phyloP scores from a whole-genome alignment of 2,329 filamentous ascomycete genomes.

The Sporothrix mexicana region DNA sequence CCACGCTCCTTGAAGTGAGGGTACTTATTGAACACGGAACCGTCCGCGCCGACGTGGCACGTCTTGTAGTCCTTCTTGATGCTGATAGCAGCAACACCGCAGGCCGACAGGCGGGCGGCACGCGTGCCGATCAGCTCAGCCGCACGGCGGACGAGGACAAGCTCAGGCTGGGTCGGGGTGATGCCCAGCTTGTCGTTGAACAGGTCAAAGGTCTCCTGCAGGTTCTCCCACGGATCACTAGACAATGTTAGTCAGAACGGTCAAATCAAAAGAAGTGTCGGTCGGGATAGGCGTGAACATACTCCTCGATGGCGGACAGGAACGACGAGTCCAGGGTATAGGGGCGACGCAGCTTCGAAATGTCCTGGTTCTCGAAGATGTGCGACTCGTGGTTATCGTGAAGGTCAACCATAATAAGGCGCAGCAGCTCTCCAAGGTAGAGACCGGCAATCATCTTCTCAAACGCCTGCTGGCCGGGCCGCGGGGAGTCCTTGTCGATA shows the following conservation, averaged over 20 bases:
- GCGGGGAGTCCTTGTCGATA: slow-evolving; percentile 89
- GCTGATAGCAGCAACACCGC: slow-evolving; percentile 94
- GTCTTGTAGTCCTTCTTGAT: slow-evolving; percentile 90
- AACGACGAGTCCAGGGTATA: slow-evolving; percentile 94
- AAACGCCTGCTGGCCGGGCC: slow-evolving; percentile 91
- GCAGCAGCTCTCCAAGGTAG: slow-evolving; percentile 94
- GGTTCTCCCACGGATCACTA: slow-evolving; percentile 92
- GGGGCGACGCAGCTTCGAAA: slow-evolving; percentile 77
- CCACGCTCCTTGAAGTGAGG: slow-evolving; percentile 96
- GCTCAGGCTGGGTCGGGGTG: slow-evolving; percentile 73
- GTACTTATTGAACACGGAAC: slow-evolving; percentile 99
- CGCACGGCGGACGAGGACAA: slow-evolving; percentile 85
- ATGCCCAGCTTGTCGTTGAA: slow-evolving; percentile 79
- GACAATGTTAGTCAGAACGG: slow-evolving; percentile 19
- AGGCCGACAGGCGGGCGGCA: slow-evolving; percentile 88
- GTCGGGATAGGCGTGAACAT: slow-evolving; percentile 43
- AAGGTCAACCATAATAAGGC: slow-evolving; percentile 82
- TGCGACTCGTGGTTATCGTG: slow-evolving; percentile 76
- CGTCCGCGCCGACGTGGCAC: slow-evolving; percentile 95
- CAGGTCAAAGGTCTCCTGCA: slow-evolving; percentile 84
- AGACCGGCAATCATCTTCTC: slow-evolving; percentile 98
- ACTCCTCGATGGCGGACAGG: slow-evolving; percentile 90
- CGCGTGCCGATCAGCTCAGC: slow-evolving; percentile 95
- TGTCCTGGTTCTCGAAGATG: slow-evolving; percentile 85
- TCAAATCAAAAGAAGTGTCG: background rate